Conservation (phyloP, 2,329 filamentous ascomycete genomes). For the Colletotrichum kahawae region DNA sequence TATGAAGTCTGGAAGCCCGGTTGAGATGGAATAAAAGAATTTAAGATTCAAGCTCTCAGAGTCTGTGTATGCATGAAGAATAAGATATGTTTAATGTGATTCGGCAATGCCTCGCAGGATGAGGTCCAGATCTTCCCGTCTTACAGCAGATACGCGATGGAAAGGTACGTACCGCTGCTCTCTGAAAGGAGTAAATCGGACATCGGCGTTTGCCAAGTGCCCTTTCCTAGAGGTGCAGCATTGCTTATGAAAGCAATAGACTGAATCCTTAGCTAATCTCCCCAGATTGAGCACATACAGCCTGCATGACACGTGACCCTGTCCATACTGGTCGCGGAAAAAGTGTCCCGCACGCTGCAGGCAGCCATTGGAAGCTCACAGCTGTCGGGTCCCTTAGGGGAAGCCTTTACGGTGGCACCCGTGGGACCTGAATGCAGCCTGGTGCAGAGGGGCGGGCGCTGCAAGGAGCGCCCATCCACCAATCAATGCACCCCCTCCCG, state of each 20-base stretch:
- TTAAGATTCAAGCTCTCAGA: not conserved
- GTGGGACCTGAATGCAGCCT: not conserved
- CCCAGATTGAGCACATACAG: not conserved
- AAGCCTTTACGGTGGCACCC: not conserved
- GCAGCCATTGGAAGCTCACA: not conserved
- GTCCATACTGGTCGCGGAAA: not conserved
- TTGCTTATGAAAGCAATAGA: not conserved
- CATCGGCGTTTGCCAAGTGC: not conserved
- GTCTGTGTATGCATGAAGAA: not conserved
- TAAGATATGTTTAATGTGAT: not conserved
- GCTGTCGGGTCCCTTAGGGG: not conserved
- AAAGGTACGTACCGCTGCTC: not conserved
- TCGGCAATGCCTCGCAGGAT: not conserved
- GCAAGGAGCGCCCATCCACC: slow-evolving; percentile 10
- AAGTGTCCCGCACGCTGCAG: not conserved
- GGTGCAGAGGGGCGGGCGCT: not conserved
- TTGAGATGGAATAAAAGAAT: not conserved
- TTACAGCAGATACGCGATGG: not conserved
- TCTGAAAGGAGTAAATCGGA: too few species aligned
- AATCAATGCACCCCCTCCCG: slow-evolving; percentile 14
- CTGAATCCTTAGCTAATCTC: not conserved
- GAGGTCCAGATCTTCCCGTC: not conserved
- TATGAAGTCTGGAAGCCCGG: not conserved
- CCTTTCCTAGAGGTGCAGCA: not conserved
- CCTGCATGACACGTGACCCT: not conserved